Evolutionary conservation across 2,329 filamentous ascomycete genomes (phyloP).

Genomic region (Penicillium sp.): DNA sequence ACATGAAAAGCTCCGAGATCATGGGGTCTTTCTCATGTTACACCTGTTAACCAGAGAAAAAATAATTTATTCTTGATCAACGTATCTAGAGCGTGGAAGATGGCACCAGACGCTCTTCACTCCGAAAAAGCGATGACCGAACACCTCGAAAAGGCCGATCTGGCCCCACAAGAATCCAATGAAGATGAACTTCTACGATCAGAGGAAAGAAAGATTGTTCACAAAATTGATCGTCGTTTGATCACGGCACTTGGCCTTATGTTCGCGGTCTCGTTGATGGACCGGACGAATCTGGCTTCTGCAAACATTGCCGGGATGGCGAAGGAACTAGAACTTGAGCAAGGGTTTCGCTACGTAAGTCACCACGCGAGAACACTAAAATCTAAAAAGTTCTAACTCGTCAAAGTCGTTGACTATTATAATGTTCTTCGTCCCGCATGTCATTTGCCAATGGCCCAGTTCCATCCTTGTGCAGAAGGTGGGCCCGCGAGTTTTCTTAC

Average conservation of each 20-base stretch:
- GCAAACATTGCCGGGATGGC: slow-evolving; percentile 30
- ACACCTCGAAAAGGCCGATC: slow-evolving; percentile 11
- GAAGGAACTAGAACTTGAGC: slow-evolving; percentile 31
- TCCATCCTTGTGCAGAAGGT: slow-evolving; percentile 47
- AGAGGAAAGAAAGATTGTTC: slow-evolving; percentile 5
- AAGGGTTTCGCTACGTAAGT: slow-evolving; percentile 33
- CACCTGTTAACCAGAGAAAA: neutral
- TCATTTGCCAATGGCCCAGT: slow-evolving; percentile 47
- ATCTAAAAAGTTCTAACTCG: neutral
- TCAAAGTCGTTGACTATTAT: neutral
- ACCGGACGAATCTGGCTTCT: slow-evolving; percentile 19
- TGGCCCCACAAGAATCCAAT: slow-evolving; percentile 1
- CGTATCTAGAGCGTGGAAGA: neutral
- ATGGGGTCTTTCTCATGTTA: neutral
- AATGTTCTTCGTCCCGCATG: slow-evolving; percentile 51
- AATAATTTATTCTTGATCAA: too few relatives aligned
- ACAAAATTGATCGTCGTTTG: slow-evolving; percentile 18
- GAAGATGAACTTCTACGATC: neutral
- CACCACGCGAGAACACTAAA: neutral
- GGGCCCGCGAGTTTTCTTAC: slow-evolving; percentile 43
- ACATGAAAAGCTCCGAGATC: neutral
- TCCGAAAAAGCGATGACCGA: neutral
- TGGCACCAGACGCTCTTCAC: neutral
- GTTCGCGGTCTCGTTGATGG: slow-evolving; percentile 17
- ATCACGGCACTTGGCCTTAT: slow-evolving; percentile 12